Evolutionary conservation across 306 rosid genomes (phyloP), one percentile per base, ranked within the genome.

Genomic region (Calophaca sinica): DNA sequence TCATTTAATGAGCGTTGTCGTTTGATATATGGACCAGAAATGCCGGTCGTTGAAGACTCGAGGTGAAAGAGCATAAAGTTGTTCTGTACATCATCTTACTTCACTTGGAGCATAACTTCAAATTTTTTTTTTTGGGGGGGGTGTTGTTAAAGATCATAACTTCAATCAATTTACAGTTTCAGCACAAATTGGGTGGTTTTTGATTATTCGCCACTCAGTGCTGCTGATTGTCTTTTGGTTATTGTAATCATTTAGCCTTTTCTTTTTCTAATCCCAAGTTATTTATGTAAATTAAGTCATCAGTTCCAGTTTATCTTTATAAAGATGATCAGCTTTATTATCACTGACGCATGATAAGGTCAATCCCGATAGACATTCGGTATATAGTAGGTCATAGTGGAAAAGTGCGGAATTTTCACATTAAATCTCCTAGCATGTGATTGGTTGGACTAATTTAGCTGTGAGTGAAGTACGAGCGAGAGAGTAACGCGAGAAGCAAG

Each of bases 1-100:
- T 93, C 98, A 41, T 91, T 93, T 65, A 86, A 81, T 7, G 96
- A 93, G 36, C 97, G 97, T 9, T 93, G 97, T 82, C 84, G 89
- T 65, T 7, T 93, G 84, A 79, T 93, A 70, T 91, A 93, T 68
- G 97, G 98, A 33, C 97, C 98, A 26, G 97, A 84, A 67, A 86
- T 76, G 59, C 83, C 26, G 57, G 80, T 89, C 74, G 88, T 73
- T 51, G 96, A 93, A 80, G 85, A 81, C 59, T 73, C 92, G 87
- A 10, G 82, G 88, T 32, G 86, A 84, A 72, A 76, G 89, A 51
- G 86, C 78, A 38, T 84, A 72, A 85, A 58, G 38, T 32, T 3
- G 13, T 31, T 68, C 59, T 33, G 28, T 75, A 44, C 69, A n/a
- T 51, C 72, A 4, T n/a, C 48, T 38, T 38, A 38, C 38, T 8